Base-by-base conservation (phyloP, 225 moss, liverwort and hornwort genomes). In the Asterella californica region DNA sequence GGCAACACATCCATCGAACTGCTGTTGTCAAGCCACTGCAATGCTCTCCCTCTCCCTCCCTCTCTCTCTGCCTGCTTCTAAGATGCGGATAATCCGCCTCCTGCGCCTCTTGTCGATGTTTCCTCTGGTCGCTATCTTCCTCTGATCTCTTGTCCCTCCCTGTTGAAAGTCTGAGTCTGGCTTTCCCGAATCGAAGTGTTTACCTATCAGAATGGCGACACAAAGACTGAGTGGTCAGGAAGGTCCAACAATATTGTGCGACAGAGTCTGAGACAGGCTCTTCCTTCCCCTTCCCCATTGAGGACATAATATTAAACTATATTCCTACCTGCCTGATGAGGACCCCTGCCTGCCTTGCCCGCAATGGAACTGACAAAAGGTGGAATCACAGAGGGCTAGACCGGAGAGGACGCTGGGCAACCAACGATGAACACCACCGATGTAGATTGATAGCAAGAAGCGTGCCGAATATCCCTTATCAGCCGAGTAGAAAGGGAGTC, bases 191-290 rank as follows among this genome's bases (percentile, higher is more conserved):
- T 57, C 15, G 57, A 55, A 70, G 42, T 70, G 74, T 21, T n/a
- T 53, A 53, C 33, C 32, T 74, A 52, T 54, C 29, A 32, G 52
- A n/a, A 27, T 53, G 53, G 52, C 52, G 50, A 67, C 17, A 15
- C 50, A 33, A n/a, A 46, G 74, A 52, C 74, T 74, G 53, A 74
- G 50, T 52, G 74, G 74, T 30, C 53, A 74, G 74, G 32, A 54
- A 32, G 11, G 29, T 74, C 32, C 34, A 37, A 48, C 47, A 46
- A 76, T 7, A 9, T n/a, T 29, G 21, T 49, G 49, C 27, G 49
- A 69, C 37, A 69, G 57, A 57, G 36, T 69, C 54, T 54, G 24
- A 15, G 52, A 32, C 52, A 30, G 1, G 22, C 48, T 49, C 52
- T 53, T 32, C 30, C 48, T 15, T 12, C 24, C 36, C 25, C 62